phyloP scores from a whole-genome alignment of 2,329 filamentous ascomycete genomes.

The Aspergillus fumigatiaffinis region DNA sequence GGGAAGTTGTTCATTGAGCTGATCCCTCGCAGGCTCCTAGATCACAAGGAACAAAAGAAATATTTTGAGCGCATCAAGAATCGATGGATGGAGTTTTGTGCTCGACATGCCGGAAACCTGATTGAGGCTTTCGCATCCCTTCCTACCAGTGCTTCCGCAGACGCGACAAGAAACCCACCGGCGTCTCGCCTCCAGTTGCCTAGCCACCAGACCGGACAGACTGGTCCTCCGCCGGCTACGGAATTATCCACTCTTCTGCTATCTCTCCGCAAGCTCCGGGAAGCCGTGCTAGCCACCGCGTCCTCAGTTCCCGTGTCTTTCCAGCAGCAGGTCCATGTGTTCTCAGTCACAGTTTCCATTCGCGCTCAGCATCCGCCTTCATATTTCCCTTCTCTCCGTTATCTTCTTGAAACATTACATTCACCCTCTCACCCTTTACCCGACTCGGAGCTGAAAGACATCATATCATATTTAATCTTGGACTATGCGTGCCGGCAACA shows the following conservation, averaged over 20 bases:
- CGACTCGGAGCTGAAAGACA: constrained; percentile 69
- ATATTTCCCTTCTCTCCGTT: constrained; percentile 80
- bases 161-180: constrained; percentile 39
- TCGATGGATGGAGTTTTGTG: constrained; percentile 86
- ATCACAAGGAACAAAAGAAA: constrained; percentile 72
- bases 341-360: constrained; percentile 80
- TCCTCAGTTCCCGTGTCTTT: constrained; percentile 74
- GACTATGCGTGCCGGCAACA: constrained; percentile 82
- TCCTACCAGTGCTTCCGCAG: constrained; percentile 33
- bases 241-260: constrained; percentile 72
- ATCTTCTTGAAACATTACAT: constrained; percentile 72
- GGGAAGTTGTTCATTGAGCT: constrained; percentile 7
- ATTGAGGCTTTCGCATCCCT: constrained; percentile 71
- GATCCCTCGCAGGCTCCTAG: constrained; percentile 56
- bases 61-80: constrained; percentile 87
- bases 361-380: constrained; percentile 78
- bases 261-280: constrained; percentile 85
- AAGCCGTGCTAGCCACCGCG: constrained; percentile 72
- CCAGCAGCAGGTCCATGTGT: constrained; percentile 83
- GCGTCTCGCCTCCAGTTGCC: constrained; percentile 22
- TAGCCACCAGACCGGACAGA: constrained; percentile 17
- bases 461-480: constrained; percentile 75
- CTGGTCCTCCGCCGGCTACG: constrained; percentile 47
- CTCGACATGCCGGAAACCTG: constrained; percentile 68
- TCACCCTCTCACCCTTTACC: constrained; percentile 61